Evolutionary conservation across 2,329 filamentous ascomycete genomes (phyloP).

Genomic region (Fusarium sp.): DNA sequence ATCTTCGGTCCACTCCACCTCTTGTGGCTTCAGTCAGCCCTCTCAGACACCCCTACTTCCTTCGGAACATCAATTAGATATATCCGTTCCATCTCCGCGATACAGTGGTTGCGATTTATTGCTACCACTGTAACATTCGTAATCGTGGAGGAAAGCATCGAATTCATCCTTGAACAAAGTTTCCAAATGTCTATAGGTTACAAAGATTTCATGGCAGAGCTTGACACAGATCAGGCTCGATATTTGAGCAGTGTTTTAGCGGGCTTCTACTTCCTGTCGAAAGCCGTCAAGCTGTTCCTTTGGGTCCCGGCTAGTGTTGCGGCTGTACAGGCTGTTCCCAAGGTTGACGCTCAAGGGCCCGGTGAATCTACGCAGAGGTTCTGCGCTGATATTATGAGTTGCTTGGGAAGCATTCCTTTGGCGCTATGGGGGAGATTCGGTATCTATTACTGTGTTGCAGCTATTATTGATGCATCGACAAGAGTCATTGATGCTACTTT

Average conservation of each 20-base stretch:
- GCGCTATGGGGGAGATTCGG: neutral
- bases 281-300: neutral
- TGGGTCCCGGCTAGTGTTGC: neutral
- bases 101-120: neutral
- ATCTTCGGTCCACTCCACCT: neutral
- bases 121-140: neutral
- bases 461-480: neutral
- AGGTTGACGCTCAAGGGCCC: too few relatives aligned
- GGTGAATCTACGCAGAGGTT: too few relatives aligned
- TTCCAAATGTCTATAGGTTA: neutral
- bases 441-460: neutral
- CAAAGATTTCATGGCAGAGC: neutral
- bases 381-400: neutral
- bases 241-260: fast-evolving
- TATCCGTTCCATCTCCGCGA: neutral
- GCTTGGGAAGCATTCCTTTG: neutral
- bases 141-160: neutral
- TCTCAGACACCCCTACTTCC: fast-evolving
- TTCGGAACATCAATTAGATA: neutral
- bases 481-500: neutral
- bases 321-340: neutral
- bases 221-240: neutral
- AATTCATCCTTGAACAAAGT: neutral
- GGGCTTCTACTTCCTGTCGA: neutral
- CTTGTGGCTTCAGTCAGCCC: neutral